Evolutionary conservation across 2,329 filamentous ascomycete genomes (phyloP).

Genomic region (Venturia effusa): DNA sequence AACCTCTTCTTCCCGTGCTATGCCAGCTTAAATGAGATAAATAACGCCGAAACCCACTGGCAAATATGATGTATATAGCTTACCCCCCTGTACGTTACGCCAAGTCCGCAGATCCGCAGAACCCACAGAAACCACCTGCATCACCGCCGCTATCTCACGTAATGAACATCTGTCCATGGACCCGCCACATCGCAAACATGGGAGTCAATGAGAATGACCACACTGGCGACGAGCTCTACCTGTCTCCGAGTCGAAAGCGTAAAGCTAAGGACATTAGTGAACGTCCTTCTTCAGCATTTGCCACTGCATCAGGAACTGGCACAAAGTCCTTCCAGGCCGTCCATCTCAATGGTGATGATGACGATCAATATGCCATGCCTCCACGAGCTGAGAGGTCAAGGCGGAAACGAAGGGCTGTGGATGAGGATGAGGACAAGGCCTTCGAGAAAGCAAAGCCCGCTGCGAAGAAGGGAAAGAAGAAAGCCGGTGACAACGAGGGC

Average conservation of each 20-base stretch:
- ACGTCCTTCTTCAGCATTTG: background rate
- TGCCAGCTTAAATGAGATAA: too few relatives aligned
- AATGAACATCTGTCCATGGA: too few relatives aligned
- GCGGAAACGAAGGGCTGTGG: background rate
- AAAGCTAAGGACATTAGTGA: background rate
- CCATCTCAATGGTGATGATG: slow-evolving; percentile 3
- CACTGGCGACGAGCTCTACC: background rate
- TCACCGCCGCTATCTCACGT: too few relatives aligned
- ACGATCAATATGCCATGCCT: background rate
- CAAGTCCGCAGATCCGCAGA: too few relatives aligned
- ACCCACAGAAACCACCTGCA: too few relatives aligned
- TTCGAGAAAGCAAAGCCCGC: background rate
- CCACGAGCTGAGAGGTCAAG: background rate
- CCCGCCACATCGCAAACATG: background rate
- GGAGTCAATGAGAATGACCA: slow-evolving; percentile 2
- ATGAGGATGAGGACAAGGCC: background rate
- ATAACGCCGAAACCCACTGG: too few relatives aligned
- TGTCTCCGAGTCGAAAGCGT: background rate
- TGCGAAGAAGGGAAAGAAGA: slow-evolving; percentile 2
- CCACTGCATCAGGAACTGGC: background rate
- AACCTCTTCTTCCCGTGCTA: too few relatives aligned
- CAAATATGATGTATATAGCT: too few relatives aligned
- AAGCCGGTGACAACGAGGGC: slow-evolving; percentile 9
- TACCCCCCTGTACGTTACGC: too few relatives aligned
- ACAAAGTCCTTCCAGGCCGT: background rate